These are phyloP conservation scores for Centaurea solstitialis DNA, from an alignment of 129 eudicot species.

Conservation along the genomic window DNA sequence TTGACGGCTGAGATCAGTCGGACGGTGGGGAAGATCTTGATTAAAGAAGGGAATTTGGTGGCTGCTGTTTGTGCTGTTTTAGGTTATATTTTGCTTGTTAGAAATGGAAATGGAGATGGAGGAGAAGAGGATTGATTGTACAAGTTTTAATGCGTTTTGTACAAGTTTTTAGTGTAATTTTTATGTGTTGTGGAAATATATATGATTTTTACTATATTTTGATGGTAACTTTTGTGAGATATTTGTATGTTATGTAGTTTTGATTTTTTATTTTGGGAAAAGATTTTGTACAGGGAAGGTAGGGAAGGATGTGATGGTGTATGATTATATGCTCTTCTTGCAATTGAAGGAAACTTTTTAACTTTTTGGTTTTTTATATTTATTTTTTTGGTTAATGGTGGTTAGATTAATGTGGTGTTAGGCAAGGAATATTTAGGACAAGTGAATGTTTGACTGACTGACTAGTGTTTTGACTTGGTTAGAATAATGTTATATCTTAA, in stretches of 20 bases:
- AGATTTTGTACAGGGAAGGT: neutral
- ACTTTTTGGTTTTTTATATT: no score
- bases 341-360: neutral
- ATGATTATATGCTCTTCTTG: neutral
- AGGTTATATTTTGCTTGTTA: conserved; percentile 66
- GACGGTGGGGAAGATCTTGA: conserved; percentile 64
- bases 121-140: neutral
- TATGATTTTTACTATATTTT: no score
- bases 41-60: conserved; percentile 87
- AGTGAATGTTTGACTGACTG: no score
- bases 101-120: no score
- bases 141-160: neutral
- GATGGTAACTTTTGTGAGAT: no score
- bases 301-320: neutral
- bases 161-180: neutral
- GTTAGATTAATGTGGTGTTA: no score
- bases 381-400: no score
- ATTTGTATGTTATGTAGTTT: no score
- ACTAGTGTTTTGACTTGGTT: no score
- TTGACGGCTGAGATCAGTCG: conserved; percentile 74
- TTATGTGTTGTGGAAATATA: neutral
- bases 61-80: conserved; percentile 92
- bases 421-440: no score
- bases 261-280: neutral
- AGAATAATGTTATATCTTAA: no score